Conservation (phyloP, 2,329 filamentous ascomycete species). For the Rutstroemia sp. region DNA sequence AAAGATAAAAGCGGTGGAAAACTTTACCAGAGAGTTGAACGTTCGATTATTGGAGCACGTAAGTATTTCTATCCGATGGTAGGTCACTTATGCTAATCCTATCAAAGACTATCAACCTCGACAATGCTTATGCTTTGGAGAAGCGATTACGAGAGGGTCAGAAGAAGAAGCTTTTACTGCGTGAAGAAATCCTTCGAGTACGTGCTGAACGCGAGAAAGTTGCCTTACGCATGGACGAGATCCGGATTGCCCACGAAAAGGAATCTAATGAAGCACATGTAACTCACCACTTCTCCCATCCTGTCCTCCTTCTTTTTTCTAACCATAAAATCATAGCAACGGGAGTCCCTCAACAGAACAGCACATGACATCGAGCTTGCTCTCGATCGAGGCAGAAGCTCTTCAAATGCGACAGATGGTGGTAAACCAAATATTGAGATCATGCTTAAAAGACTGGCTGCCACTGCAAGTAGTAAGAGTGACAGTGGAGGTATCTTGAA, state of each 20-base stretch:
- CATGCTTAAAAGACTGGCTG: slow-evolving; percentile 45
- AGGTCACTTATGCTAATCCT: slow-evolving; percentile 21
- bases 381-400: slow-evolving; percentile 42
- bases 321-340: slow-evolving; percentile 31
- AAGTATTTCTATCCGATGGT: slow-evolving; percentile 26
- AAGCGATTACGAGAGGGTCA: slow-evolving; percentile 51
- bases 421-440: slow-evolving; percentile 49
- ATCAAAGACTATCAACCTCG: slow-evolving; percentile 47
- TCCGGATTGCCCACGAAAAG: slow-evolving; percentile 51
- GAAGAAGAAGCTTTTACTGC: slow-evolving; percentile 46
- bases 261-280: slow-evolving; percentile 46
- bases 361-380: slow-evolving; percentile 58
- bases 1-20: slow-evolving; percentile 49
- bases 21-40: slow-evolving; percentile 50
- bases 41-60: slow-evolving; percentile 52
- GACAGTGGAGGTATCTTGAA: slow-evolving; percentile 45
- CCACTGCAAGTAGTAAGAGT: slow-evolving; percentile 44
- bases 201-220: slow-evolving; percentile 54
- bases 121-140: slow-evolving; percentile 49
- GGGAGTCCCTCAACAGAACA: slow-evolving; percentile 44
- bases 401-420: slow-evolving; percentile 41
- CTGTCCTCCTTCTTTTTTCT: background rate
- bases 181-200: slow-evolving; percentile 53
- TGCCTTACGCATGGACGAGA: slow-evolving; percentile 53
- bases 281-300: slow-evolving; percentile 9